Conservation (phyloP, 2,329 filamentous ascomycete genomes). For the Zalaria sp. region DNA sequence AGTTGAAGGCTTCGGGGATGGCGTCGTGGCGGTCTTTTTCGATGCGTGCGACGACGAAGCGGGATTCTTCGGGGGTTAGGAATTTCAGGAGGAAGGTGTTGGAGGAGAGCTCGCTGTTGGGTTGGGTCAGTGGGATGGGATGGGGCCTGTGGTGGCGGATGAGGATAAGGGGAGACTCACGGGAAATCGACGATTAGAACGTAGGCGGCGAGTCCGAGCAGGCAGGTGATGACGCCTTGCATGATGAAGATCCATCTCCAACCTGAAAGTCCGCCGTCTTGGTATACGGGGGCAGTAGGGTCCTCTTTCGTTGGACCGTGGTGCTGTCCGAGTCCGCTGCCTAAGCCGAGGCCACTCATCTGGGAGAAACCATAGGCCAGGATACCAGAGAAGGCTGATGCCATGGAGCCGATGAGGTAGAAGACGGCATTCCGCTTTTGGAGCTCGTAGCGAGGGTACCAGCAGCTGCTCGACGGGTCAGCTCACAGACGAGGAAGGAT, state of each 20-base stretch:
- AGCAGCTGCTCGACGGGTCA: not conserved
- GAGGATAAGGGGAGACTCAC: not conserved
- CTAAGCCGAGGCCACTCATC: conserved; percentile 32
- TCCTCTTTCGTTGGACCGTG: conserved; percentile 16
- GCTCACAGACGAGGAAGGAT: not conserved
- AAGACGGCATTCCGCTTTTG: conserved; percentile 30
- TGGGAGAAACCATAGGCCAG: conserved; percentile 20
- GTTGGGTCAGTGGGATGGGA: too few relatives aligned
- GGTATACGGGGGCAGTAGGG: conserved; percentile 9
- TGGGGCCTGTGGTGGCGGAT: too few relatives aligned
- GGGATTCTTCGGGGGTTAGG: conserved; percentile 30
- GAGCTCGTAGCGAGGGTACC: conserved; percentile 20
- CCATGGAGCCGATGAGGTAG: conserved; percentile 35
- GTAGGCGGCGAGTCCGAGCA: conserved; percentile 26
- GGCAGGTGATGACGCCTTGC: conserved; percentile 27
- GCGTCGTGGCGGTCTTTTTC: conserved; percentile 40
- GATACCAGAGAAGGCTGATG: conserved; percentile 34
- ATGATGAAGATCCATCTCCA: conserved; percentile 30
- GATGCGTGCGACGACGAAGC: conserved; percentile 36
- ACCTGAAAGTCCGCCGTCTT: conserved; percentile 24
- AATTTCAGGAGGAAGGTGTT: conserved; percentile 22
- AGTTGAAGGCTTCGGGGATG: conserved; percentile 30
- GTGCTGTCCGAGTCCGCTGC: conserved; percentile 16
- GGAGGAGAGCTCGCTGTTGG: conserved; percentile 10
- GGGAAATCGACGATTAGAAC: conserved; percentile 32